phyloP scores from a whole-genome alignment of 768 basidiomycete species.

The Suillus subluteus region DNA sequence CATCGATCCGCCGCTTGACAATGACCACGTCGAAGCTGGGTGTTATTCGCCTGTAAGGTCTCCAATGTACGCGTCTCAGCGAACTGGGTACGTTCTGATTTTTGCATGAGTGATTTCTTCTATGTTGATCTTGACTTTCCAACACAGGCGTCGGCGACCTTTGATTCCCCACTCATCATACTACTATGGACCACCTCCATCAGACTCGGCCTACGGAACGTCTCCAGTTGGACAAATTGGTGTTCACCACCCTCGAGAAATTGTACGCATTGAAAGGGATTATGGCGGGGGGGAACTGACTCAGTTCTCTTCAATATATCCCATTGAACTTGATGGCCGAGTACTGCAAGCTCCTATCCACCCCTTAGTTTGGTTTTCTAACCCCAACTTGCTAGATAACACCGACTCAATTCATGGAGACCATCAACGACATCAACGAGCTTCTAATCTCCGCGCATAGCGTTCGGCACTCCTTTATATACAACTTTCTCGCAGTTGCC shows the following conservation, averaged over 20 bases:
- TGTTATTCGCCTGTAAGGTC: slow-evolving; percentile 49
- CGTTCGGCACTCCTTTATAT: slow-evolving; percentile 66
- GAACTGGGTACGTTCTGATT: slow-evolving; percentile 44
- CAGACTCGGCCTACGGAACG: slow-evolving; percentile 81
- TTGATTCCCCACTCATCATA: slow-evolving; percentile 80
- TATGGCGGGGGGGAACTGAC: slow-evolving; percentile 88
- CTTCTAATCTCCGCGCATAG: slow-evolving; percentile 87
- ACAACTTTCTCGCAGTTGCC: slow-evolving; percentile 79
- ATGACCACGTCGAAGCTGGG: slow-evolving; percentile 21
- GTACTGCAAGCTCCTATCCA: slow-evolving; percentile 47
- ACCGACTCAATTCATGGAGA: slow-evolving; percentile 87
- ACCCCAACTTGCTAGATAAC: slow-evolving; percentile 61
- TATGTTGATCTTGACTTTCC: slow-evolving; percentile 27
- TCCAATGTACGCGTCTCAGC: slow-evolving; percentile 47
- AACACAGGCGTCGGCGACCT: slow-evolving; percentile 40
- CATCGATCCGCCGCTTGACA: slow-evolving; percentile 50
- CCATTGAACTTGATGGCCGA: slow-evolving; percentile 90
- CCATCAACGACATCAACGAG: slow-evolving; percentile 90
- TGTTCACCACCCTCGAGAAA: slow-evolving; percentile 87
- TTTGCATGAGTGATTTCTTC: slow-evolving; percentile 7
- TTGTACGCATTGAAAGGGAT: slow-evolving; percentile 90
- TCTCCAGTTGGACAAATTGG: slow-evolving; percentile 85
- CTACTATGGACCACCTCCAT: slow-evolving; percentile 79
- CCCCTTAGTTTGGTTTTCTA: slow-evolving; percentile 1
- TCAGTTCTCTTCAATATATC: slow-evolving; percentile 89